These are phyloP conservation scores for Eucalyptus melliodora DNA, from an alignment of 345 rosid species.

Conservation along the genomic window DNA sequence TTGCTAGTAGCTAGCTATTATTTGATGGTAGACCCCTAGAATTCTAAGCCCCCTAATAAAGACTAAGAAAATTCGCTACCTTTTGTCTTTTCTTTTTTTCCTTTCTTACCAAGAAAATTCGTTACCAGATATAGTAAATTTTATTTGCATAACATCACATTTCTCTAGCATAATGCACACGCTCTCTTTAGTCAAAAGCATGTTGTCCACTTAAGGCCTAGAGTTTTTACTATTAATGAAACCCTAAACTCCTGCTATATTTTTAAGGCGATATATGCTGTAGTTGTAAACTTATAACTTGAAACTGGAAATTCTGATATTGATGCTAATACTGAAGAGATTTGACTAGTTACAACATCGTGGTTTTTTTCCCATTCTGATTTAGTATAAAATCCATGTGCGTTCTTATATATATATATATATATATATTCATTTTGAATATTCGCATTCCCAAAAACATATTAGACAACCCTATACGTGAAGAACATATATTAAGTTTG, in stretches of 20 bases:
- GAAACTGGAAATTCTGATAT: not conserved
- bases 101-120: too few species aligned
- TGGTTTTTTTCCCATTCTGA: too few species aligned
- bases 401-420: accelerated
- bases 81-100: not conserved
- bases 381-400: not conserved
- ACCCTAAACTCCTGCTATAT: not conserved
- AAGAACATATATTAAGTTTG: not conserved
- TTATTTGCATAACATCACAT: not conserved
- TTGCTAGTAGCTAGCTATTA: too few species aligned
- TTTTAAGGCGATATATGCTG: too few species aligned
- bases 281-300: not conserved
- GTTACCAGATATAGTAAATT: not conserved
- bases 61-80: not conserved
- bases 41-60: not conserved
- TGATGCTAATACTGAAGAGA: not conserved
- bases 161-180: not conserved
- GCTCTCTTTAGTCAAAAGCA: too few species aligned
- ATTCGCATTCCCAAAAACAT: too few species aligned
- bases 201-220: not conserved
- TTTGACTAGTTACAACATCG: too few species aligned
- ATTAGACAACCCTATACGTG: not conserved
- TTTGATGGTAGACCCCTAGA: too few species aligned
- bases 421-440: too few species aligned
- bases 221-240: not conserved